Evolutionary conservation across 306 rosid species (phyloP).

Genomic region (Pterocarpus santalinus): DNA sequence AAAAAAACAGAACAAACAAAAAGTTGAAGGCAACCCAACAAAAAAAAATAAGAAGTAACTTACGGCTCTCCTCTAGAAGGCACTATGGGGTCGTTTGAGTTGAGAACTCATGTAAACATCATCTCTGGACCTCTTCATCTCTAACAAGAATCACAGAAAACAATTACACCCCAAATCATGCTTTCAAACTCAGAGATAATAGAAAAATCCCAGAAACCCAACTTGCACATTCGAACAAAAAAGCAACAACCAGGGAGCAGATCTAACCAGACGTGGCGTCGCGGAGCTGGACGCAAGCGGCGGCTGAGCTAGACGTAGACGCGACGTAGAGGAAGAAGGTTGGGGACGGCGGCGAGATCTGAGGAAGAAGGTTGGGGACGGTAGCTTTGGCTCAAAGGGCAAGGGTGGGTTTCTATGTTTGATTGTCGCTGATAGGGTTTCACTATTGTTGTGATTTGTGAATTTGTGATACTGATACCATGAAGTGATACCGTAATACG

Average conservation of each 20-base stretch:
- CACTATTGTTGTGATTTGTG: too few relatives aligned
- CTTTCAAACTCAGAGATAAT: slow-evolving; percentile 58
- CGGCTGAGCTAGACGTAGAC: too few relatives aligned
- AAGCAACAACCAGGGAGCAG: slow-evolving; percentile 64
- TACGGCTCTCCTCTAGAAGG: slow-evolving; percentile 84
- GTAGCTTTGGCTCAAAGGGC: too few relatives aligned
- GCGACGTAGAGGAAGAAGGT: too few relatives aligned
- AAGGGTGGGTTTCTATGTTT: too few relatives aligned
- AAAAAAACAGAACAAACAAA: slow-evolving; percentile 15
- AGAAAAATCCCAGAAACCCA: slow-evolving; percentile 55
- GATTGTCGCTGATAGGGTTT: too few relatives aligned
- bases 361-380: too few relatives aligned
- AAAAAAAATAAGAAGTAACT: slow-evolving; percentile 46
- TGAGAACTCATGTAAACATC: slow-evolving; percentile 84
- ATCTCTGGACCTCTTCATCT: slow-evolving; percentile 94
- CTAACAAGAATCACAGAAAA: slow-evolving; percentile 40
- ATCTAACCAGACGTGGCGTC: slow-evolving; percentile 61
- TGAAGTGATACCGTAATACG: too few relatives aligned
- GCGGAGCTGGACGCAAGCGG: too few relatives aligned
- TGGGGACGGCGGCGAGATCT: too few relatives aligned
- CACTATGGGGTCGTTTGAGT: slow-evolving; percentile 74
- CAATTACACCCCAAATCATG: slow-evolving; percentile 62
- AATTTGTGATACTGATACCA: too few relatives aligned
- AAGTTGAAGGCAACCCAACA: slow-evolving; percentile 4
- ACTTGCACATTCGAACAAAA: slow-evolving; percentile 62